Base-by-base conservation (phyloP, 441 rosid species). In the Erysimum cheiri region DNA sequence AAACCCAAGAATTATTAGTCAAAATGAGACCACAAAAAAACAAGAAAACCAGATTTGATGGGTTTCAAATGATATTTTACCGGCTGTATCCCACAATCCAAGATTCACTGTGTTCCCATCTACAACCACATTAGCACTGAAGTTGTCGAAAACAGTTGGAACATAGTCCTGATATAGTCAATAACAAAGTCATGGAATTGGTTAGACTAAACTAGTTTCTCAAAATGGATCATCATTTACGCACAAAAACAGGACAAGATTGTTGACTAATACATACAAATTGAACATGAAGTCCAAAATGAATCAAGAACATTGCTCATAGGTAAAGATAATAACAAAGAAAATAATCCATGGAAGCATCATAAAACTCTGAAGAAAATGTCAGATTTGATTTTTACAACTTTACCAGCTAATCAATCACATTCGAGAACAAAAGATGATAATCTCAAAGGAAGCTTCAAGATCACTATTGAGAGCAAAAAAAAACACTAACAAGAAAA, bases 71-170 rank as follows among this genome's bases (percentile, higher is more conserved):
- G n/a, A n/a, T n/a, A n/a, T n/a, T n/a, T 83, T 79, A 90, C 94
- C 95, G 14, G 93, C 91, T 41, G 93, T 85, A 66, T 91, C 93
- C 93, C 93, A 91, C 52, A 87, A 77, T 31, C 90, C 93, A 41
- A 89, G 76, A 80, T 91, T 89, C 46, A 89, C 87, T 10, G 91
- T 91, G 80, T 78, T 81, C 24, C 95, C 93, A 77, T 89, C 89
- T 32, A 90, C 97, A 44, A 87, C 90, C 41, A 91, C 92, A 83
- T 87, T 87, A 68, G 95, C 95, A 73, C 95, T 89, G 85, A 91
- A 89, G 76, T 89, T 87, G 79, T 89, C 93, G 60, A 89, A 91
- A 52, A 87, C 93, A 32, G 95, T 89, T 6, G 91, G 90, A 37
- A 88, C 93, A 78, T 88, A 90, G 69, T 88, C 96, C 96, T 91